Percentiles rank a stretch among this genome's conserved stretches.
phyloP scores from a whole-genome alignment of 345 rosid genomes.

The Ceriops decandra region DNA sequence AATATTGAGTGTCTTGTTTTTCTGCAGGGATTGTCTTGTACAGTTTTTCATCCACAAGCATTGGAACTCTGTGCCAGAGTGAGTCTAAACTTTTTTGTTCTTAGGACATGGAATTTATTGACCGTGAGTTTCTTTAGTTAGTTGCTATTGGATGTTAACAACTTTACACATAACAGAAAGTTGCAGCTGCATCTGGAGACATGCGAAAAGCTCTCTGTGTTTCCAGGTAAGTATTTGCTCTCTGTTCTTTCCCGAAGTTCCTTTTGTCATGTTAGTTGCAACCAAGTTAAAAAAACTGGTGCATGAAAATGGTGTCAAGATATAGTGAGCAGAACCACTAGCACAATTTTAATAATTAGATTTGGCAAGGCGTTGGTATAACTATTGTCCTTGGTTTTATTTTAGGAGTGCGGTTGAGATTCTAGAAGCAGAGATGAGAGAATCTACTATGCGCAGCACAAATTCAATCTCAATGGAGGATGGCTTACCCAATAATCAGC shows the following conservation, averaged over 20 bases:
- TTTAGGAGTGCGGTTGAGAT: slow-evolving; percentile 77
- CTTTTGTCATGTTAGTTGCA: neutral
- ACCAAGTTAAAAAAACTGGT: neutral
- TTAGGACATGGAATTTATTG: neutral
- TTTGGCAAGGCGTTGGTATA: neutral
- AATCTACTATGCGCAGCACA: slow-evolving; percentile 26
- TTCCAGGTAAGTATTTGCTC: slow-evolving; percentile 50
- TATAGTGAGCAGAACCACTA: neutral
- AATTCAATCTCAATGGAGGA: slow-evolving; percentile 20
- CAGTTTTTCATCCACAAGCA: slow-evolving; percentile 69
- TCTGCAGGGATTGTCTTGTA: slow-evolving; percentile 55
- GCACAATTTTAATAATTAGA: neutral
- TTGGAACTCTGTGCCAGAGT: slow-evolving; percentile 96
- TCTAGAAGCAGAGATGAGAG: slow-evolving; percentile 63
- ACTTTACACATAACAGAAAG: slow-evolving; percentile 52
- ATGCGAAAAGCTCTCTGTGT: slow-evolving; percentile 89
- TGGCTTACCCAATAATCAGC: slow-evolving; percentile 20
- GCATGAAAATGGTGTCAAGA: neutral
- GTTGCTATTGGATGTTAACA: slow-evolving; percentile 14
- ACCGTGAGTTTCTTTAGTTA: slow-evolving; percentile 1
- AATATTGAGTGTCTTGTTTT: slow-evolving; percentile 13
- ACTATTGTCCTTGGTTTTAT: slow-evolving; percentile 10
- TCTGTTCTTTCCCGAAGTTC: neutral
- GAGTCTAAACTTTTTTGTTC: slow-evolving; percentile 26
- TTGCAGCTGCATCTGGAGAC: slow-evolving; percentile 93